phyloP scores from a whole-genome alignment of 2,329 filamentous ascomycete genomes.

The Sporothrix sp. region DNA sequence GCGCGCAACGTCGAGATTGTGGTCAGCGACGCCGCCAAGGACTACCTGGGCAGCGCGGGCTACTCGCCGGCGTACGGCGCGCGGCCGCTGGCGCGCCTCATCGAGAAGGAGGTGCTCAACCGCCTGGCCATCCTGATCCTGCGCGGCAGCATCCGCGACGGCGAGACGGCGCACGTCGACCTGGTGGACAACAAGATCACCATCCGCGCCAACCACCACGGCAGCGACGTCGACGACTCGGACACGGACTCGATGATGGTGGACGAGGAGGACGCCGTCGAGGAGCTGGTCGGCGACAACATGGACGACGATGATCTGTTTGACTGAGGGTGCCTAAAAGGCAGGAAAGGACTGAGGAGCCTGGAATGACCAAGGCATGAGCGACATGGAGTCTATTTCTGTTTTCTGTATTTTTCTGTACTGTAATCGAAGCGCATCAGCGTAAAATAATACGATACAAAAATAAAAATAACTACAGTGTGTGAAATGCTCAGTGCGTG shows the following conservation, averaged over 20 bases:
- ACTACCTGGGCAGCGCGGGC: conserved; percentile 82
- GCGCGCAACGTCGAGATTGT: conserved; percentile 75
- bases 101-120: conserved; percentile 96
- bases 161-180: conserved; percentile 71
- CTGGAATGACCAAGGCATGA: background rate
- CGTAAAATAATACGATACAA: no score
- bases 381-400: background rate
- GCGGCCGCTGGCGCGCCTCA: conserved; percentile 74
- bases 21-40: conserved; percentile 77
- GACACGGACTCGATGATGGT: conserved; percentile 63
- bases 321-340: conserved; percentile 14
- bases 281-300: conserved; percentile 53
- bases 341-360: background rate
- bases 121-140: conserved; percentile 84
- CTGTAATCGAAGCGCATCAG: background rate
- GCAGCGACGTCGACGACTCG: conserved; percentile 35
- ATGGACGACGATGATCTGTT: conserved; percentile 46
- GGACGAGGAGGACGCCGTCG: conserved; percentile 56
- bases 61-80: conserved; percentile 96
- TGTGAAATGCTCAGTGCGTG: no score
- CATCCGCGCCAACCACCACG: conserved; percentile 71
- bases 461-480: no score
- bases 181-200: conserved; percentile 70
- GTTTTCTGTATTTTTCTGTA: background rate
- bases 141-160: conserved; percentile 72